Base-by-base conservation (phyloP, 139 green algal genomes). In the Chlorella vulgaris region DNA sequence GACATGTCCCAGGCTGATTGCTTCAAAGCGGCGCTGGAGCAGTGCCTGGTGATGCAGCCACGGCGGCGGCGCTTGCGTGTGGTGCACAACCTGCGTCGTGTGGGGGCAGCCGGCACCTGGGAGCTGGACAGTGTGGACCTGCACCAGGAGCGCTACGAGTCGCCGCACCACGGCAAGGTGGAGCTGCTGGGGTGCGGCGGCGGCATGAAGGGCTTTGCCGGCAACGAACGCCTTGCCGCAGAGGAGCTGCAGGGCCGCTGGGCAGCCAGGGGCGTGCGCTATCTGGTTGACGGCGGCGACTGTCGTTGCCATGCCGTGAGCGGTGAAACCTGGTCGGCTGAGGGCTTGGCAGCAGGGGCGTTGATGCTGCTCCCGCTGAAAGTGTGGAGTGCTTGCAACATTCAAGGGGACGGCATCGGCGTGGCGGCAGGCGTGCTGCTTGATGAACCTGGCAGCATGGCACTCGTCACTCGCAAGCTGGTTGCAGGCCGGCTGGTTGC, bases 101-200 rank as follows among this genome's bases (percentile, higher is more conserved):
- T 75, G 21, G 80, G 81, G 53, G 65, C 74, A 33, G 61, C 60
- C 33, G 70, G 77, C 18, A 4, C 26, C 33, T 93, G 88, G 89
- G 24, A 53, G 38, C 26, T 87, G 55, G 50, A 60, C 0, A 50
- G 35, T 19, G 71, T 89, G 5, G 88, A 92, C 33, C 50, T 93
- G 29, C 85, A 87, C 51, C 76, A 66, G 61, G 89, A 93, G 55
- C 78, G 77, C 70, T 87, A 78, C 36, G 89, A 93, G 28, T 82
- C 73, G 4, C 85, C 89, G 0, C 87, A 85, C 76, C 90, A 80
- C 40, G 90, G 90, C 29, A 81, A 84, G 26, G 38, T 78, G 29
- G 86, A 91, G 78, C 79, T 93, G 47, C 65, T 70, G 0, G 90
- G 90, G 2, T 93, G 90, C 58, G 89, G 89, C 31, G 89, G 89